Percentiles rank a stretch among this genome's conserved stretches.
Evolutionary conservation across 441 rosid genomes (phyloP).

Genomic region (Pelargonium fulgidum): DNA sequence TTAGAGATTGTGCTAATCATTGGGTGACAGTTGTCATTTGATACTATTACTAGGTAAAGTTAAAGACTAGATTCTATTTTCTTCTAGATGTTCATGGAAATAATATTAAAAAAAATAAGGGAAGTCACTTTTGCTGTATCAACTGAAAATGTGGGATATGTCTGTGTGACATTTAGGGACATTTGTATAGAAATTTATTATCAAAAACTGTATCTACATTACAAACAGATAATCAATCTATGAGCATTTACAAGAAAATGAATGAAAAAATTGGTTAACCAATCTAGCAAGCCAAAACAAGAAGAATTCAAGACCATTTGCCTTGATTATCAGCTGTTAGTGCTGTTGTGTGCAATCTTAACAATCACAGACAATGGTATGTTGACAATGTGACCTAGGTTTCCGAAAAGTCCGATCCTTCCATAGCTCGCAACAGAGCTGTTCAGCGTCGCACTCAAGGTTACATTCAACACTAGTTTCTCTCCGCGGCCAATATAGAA

Average conservation of each 20-base stretch:
- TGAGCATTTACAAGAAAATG: constrained; percentile 58
- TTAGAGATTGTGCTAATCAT: no score
- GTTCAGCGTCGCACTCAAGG: constrained; percentile 47
- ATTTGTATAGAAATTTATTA: no score
- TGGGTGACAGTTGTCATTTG: no score
- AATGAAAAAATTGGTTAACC: constrained; percentile 49
- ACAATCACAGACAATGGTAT: constrained; percentile 59
- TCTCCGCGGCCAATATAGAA: constrained; percentile 53
- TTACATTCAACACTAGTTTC: constrained; percentile 47
- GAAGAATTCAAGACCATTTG: no score
- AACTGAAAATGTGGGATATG: no score
- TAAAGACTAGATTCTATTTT: no score
- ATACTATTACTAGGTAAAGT: no score
- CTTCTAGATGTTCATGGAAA: no score
- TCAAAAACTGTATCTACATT: constrained; percentile 17
- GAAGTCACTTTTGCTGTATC: no score
- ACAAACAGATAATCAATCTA: constrained; percentile 20
- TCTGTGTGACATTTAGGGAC: no score
- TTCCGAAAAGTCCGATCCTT: constrained; percentile 63
- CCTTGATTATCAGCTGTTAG: constrained; percentile 22
- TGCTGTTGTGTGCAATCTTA: constrained; percentile 37
- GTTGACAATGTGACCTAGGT: constrained; percentile 51
- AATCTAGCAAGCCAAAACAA: constrained; percentile 15
- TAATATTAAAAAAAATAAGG: no score
- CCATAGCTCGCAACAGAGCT: constrained; percentile 59